Evolutionary conservation across 305 asterid species (phyloP), one percentile per base, ranked within the genome.

Genomic region (Rubia peregrina): DNA sequence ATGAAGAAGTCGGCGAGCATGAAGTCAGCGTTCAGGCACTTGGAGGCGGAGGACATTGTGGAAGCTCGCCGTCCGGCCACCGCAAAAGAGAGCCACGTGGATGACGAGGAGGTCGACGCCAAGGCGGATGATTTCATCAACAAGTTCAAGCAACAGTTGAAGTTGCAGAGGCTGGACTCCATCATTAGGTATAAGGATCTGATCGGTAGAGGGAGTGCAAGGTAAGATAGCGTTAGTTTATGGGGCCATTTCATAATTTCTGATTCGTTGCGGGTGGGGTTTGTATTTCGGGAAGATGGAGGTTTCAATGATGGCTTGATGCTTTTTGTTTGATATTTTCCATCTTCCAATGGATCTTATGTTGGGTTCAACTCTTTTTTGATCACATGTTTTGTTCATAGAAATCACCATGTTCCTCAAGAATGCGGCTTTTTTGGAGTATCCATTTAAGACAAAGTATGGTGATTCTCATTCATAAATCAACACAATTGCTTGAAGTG

Each of bases 51-150:
- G 46, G 78, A 83, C 1, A 76, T 83, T 41, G 80, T 86, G 74
- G 96, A 88, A 84, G 75, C 76, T 73, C 77, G 88, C 63, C 84
- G 94, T 71, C 96, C 95, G 77, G 92, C 85, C 76, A 88, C 96
- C 7, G 78, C 14, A 17, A 78, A 68, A 42, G 74, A 13, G 14
- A 22, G 80, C 17, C 85, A 79, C 22, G 68, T 64, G 6, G 87
- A 40, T 10, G 95, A 88, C 16, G 88, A 79, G 10, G 93, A 77
- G 60, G 96, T 91, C 0, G 98, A 91, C 67, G 91, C 95, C 0
- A 91, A 80, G 51, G 96, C 96, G 2, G 96, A 89, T 67, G 96
- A 84, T 69, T 91, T 91, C 82, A 91, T 91, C 75, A 89, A 88
- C 82, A 85, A 62, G 73, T 91, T 91, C 51, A 90, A 87, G 88